These are phyloP conservation scores for Naematelia aurantialba DNA, from an alignment of 768 basidiomycete species.

Conservation along the genomic window DNA sequence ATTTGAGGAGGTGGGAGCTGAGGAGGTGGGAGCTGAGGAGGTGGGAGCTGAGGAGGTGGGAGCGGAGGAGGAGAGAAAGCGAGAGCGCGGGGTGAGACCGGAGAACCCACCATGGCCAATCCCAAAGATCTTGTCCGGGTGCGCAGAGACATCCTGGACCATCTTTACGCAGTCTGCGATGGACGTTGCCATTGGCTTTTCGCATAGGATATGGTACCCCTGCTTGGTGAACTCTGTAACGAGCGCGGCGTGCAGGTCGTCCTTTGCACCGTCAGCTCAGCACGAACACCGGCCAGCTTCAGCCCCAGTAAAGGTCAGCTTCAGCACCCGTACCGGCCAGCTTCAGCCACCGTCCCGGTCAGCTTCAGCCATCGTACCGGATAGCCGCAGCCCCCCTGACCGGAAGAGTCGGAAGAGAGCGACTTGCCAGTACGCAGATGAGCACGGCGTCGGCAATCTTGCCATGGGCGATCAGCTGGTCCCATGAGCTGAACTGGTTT, in stretches of 20 bases:
- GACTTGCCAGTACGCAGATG: constrained; percentile 58
- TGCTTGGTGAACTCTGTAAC: constrained; percentile 70
- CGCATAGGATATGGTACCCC: constrained; percentile 84
- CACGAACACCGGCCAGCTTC: neutral
- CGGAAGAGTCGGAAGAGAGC: too few species aligned
- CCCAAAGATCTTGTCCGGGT: constrained; percentile 68
- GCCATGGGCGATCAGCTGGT: constrained; percentile 66
- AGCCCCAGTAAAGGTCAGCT: too few species aligned
- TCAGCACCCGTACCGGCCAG: too few species aligned
- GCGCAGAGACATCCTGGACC: constrained; percentile 65
- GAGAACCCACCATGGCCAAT: constrained; percentile 70
- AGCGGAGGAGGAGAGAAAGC: too few species aligned
- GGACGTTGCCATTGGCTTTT: constrained; percentile 85
- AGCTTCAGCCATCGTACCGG: too few species aligned
- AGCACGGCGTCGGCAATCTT: constrained; percentile 80
- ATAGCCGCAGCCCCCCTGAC: too few species aligned
- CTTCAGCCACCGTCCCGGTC: too few species aligned
- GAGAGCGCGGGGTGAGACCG: too few species aligned
- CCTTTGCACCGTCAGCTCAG: constrained; percentile 53
- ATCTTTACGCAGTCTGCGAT: constrained; percentile 71
- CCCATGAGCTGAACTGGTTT: constrained; percentile 68
- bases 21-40: too few species aligned
- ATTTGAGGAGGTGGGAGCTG: too few species aligned
- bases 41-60: too few species aligned
- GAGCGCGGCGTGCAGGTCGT: constrained; percentile 71